These are phyloP conservation scores for Penicillium simplicissimum DNA, from an alignment of 495 filamentous ascomycete species.

Conservation along the genomic window DNA sequence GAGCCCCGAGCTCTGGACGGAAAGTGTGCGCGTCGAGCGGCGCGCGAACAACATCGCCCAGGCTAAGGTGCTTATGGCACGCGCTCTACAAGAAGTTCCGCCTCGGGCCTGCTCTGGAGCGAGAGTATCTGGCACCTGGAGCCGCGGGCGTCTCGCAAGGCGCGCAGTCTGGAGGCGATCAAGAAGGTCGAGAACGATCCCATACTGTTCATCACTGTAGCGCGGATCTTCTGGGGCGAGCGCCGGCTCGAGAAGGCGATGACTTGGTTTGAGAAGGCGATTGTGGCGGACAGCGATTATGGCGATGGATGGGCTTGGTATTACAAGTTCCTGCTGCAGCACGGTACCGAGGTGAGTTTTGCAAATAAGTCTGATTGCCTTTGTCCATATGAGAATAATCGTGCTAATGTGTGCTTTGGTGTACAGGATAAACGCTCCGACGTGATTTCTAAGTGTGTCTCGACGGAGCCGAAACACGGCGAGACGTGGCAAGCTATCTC, in stretches of 20 bases:
- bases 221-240: slow-evolving; percentile 75
- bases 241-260: slow-evolving; percentile 85
- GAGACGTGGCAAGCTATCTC: slow-evolving; percentile 86
- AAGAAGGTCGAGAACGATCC: slow-evolving; percentile 95
- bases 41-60: slow-evolving; percentile 81
- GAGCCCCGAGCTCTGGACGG: slow-evolving; percentile 80
- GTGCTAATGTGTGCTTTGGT: slow-evolving; percentile 10
- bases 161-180: slow-evolving; percentile 87
- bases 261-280: slow-evolving; percentile 96
- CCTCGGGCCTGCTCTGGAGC: slow-evolving; percentile 85
- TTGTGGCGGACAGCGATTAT: slow-evolving; percentile 77
- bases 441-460: slow-evolving; percentile 70
- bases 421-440: slow-evolving; percentile 77
- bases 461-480: slow-evolving; percentile 84
- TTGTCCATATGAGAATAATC: neutral
- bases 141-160: slow-evolving; percentile 84
- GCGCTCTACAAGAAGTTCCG: slow-evolving; percentile 87
- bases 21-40: slow-evolving; percentile 87
- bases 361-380: neutral
- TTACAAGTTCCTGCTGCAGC: slow-evolving; percentile 85
- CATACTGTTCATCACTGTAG: slow-evolving; percentile 74
- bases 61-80: slow-evolving; percentile 88
- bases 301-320: slow-evolving; percentile 99
- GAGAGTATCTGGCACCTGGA: slow-evolving; percentile 96
- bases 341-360: slow-evolving; percentile 70